These are phyloP conservation scores for Chaetomium strumarium DNA, from an alignment of 2,329 filamentous ascomycete genomes.

Conservation along the genomic window DNA sequence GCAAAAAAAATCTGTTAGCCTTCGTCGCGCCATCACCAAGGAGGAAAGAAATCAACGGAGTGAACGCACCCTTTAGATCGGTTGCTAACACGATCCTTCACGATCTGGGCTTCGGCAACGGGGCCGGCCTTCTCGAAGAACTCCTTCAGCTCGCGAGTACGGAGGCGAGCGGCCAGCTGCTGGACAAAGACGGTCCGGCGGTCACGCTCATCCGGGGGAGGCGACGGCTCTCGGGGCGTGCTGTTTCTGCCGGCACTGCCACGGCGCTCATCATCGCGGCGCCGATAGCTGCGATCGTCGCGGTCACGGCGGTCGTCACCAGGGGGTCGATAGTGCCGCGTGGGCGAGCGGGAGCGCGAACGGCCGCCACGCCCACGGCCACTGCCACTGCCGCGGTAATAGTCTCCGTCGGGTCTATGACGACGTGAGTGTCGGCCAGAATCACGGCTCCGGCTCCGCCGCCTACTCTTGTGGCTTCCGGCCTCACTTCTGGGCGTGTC, in stretches of 20 bases:
- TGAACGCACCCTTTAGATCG: conserved; percentile 86
- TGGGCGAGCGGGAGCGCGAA: conserved; percentile 67
- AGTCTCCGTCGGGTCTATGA: conserved; percentile 64
- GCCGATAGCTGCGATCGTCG: conserved; percentile 35
- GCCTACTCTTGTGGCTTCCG: conserved; percentile 75
- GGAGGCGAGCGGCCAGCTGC: conserved; percentile 88
- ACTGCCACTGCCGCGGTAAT: conserved; percentile 55
- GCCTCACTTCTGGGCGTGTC: conserved; percentile 68
- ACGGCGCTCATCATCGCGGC: conserved; percentile 48
- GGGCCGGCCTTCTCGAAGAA: conserved; percentile 95
- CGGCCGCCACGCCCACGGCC: conserved; percentile 51
- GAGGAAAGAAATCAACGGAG: neutral
- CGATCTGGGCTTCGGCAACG: conserved; percentile 96
- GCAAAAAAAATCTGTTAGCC: conserved; percentile 33
- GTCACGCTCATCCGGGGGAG: conserved; percentile 93
- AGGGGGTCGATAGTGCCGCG: conserved; percentile 52
- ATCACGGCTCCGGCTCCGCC: conserved; percentile 72
- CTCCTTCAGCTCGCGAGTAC: conserved; percentile 84
- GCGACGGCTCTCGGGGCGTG: conserved; percentile 41
- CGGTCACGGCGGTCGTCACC: conserved; percentile 39
- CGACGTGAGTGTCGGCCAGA: conserved; percentile 68
- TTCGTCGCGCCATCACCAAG: neutral
- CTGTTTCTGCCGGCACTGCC: conserved; percentile 34
- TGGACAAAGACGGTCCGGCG: conserved; percentile 97
- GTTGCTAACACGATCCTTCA: conserved; percentile 93